Evolutionary conservation across 108 stramenopile genomes (phyloP).

Genomic region (Parmales sp.): DNA sequence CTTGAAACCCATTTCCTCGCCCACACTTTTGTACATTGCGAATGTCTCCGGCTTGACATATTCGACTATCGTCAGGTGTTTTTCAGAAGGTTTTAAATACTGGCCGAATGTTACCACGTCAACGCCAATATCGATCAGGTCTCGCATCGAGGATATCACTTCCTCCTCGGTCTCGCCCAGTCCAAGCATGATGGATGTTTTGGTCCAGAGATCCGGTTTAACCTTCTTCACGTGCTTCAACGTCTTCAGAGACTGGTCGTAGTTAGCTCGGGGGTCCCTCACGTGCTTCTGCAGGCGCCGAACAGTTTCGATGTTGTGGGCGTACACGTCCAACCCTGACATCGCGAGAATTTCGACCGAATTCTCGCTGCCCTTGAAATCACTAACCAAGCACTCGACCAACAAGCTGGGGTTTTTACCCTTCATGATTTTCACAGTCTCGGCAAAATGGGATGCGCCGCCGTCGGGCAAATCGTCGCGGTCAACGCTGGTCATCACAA

Average conservation of each 20-base stretch:
- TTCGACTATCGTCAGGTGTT: constrained; percentile 87
- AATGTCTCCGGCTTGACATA: constrained; percentile 94
- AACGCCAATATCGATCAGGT: constrained; percentile 76
- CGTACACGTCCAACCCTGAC: constrained; percentile 95
- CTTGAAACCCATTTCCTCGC: constrained; percentile 90
- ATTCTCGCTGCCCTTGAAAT: constrained; percentile 75
- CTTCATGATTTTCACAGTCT: constrained; percentile 85
- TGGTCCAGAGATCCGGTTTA: constrained; percentile 70
- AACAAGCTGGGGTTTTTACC: constrained; percentile 70
- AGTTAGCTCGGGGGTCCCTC: constrained; percentile 82
- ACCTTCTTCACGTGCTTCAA: constrained; percentile 76
- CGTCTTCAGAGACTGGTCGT: constrained; percentile 76
- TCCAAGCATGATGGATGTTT: constrained; percentile 95
- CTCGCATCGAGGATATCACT: constrained; percentile 86
- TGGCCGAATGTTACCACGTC: constrained; percentile 98
- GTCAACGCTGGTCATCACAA: constrained; percentile 94
- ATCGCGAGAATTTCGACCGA: constrained; percentile 70
- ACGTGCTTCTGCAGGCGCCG: constrained; percentile 79
- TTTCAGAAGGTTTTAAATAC: constrained; percentile 89
- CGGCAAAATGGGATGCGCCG: constrained; percentile 88
- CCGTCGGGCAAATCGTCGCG: constrained; percentile 93
- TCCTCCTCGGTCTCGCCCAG: constrained; percentile 96
- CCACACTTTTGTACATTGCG: constrained; percentile 53
- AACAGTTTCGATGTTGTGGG: constrained; percentile 99
- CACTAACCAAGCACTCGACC: constrained; percentile 93